Conservation (phyloP, 352 stramenopile species). For the Globisporangium canariense region DNA sequence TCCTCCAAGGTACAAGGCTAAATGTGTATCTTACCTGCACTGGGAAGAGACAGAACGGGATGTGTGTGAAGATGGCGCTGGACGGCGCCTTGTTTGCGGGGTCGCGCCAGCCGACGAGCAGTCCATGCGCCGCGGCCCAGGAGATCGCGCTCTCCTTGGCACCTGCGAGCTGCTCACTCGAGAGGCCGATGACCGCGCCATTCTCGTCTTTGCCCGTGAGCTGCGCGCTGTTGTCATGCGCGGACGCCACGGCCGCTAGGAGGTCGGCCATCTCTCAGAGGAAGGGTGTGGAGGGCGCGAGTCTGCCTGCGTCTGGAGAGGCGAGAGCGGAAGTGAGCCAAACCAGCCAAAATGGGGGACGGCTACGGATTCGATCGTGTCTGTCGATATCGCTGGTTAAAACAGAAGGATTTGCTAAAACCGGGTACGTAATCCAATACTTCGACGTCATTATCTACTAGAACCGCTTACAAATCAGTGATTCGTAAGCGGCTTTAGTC, state of each 20-base stretch:
- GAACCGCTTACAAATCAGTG: too few relatives aligned
- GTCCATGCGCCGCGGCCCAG: slow-evolving; percentile 67
- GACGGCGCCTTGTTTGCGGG: slow-evolving; percentile 16
- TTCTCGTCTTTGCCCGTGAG: slow-evolving; percentile 14
- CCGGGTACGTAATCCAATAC: too few relatives aligned
- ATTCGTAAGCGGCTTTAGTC: too few relatives aligned
- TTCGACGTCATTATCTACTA: too few relatives aligned
- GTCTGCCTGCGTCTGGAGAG: not conserved
- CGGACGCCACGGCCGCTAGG: slow-evolving; percentile 31
- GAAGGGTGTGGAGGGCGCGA: too few relatives aligned
- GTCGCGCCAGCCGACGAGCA: slow-evolving; percentile 67
- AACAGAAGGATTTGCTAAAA: too few relatives aligned
- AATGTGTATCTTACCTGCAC: slow-evolving; percentile 31
- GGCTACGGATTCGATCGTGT: too few relatives aligned
- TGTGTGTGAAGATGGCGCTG: slow-evolving; percentile 64
- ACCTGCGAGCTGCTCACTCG: slow-evolving; percentile 31
- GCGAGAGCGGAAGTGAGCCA: too few relatives aligned
- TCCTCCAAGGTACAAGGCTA: not conserved
- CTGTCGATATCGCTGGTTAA: too few relatives aligned
- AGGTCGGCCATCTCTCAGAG: slow-evolving; percentile 28
- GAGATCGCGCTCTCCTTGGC: slow-evolving; percentile 73
- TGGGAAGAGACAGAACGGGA: slow-evolving; percentile 70
- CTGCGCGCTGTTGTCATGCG: slow-evolving; percentile 12
- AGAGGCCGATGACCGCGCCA: slow-evolving; percentile 43
- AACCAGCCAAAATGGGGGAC: too few relatives aligned